These are phyloP conservation scores for Ophiocordyceps robertsii DNA, from an alignment of 2,329 filamentous ascomycete genomes.

Conservation along the genomic window DNA sequence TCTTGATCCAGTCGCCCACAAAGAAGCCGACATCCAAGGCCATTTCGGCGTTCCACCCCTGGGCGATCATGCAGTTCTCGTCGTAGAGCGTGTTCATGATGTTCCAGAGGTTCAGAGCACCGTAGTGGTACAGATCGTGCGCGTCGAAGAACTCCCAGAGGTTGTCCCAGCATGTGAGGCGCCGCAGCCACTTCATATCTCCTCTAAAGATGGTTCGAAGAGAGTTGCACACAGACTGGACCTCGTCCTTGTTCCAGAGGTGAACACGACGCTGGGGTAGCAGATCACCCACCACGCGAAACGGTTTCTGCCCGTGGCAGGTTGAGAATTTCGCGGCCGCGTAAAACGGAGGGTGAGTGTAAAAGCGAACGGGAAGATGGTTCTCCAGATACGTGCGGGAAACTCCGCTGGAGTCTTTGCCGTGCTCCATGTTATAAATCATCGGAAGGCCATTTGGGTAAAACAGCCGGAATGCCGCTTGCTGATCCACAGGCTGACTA, in stretches of 20 bases:
- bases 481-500: constrained; percentile 10
- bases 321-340: constrained; percentile 27
- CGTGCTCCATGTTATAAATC: constrained; percentile 19
- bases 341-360: constrained; percentile 16
- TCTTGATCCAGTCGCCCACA: constrained; percentile 21
- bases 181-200: constrained; percentile 18
- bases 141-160: constrained; percentile 35
- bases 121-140: constrained; percentile 30
- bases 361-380: constrained; percentile 22
- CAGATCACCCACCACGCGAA: constrained; percentile 16
- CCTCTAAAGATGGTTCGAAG: constrained; percentile 22
- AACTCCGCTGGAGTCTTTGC: constrained; percentile 9
- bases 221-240: constrained; percentile 24
- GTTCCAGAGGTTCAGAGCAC: constrained; percentile 34
- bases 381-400: constrained; percentile 20
- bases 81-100: constrained; percentile 25
- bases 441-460: constrained; percentile 23
- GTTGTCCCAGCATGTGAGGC: constrained; percentile 21
- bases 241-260: constrained; percentile 25
- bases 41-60: constrained; percentile 11
- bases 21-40: constrained; percentile 19
- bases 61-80: constrained; percentile 23
- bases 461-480: constrained; percentile 13
- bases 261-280: constrained; percentile 14
- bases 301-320: constrained; percentile 11